These are phyloP conservation scores for Ciborinia camelliae DNA, from an alignment of 2,329 filamentous ascomycete genomes.

Conservation along the genomic window DNA sequence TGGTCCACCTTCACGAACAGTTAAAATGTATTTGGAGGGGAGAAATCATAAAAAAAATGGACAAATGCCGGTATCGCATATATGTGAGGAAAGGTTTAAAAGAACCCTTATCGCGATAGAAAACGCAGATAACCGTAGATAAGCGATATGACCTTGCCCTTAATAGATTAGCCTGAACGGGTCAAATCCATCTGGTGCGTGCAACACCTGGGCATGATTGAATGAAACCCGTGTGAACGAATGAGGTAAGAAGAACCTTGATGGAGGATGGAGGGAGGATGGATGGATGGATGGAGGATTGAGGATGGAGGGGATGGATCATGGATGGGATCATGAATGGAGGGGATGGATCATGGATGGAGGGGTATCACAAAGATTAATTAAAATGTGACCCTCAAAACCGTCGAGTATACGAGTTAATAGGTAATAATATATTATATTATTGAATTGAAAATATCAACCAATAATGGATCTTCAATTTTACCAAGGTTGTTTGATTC, in stretches of 20 bases:
- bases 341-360: too few relatives aligned
- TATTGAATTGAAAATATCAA: neutral
- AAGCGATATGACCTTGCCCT: constrained; percentile 2
- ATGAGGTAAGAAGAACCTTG: too few relatives aligned
- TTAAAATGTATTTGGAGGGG: neutral
- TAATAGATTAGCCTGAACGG: neutral
- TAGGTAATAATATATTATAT: too few relatives aligned
- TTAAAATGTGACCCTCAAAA: too few relatives aligned
- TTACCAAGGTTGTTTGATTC: neutral
- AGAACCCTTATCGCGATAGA: constrained; percentile 11
- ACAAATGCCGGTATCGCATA: constrained; percentile 8
- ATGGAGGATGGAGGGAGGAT: too few relatives aligned
- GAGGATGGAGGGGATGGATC: too few relatives aligned
- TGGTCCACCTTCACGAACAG: neutral
- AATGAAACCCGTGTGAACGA: too few relatives aligned
- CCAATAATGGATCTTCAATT: neutral
- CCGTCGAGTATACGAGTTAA: too few relatives aligned
- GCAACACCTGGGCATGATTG: too few relatives aligned
- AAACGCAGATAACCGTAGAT: constrained; percentile 14
- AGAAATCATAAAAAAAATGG: neutral
- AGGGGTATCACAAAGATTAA: neutral
- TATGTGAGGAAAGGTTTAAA: neutral
- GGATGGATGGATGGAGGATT: too few relatives aligned
- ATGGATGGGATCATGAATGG: too few relatives aligned
- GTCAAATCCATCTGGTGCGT: neutral